Evolutionary conservation across 805 yeast genomes (phyloP).

Genomic region (Ogataea sp.): DNA sequence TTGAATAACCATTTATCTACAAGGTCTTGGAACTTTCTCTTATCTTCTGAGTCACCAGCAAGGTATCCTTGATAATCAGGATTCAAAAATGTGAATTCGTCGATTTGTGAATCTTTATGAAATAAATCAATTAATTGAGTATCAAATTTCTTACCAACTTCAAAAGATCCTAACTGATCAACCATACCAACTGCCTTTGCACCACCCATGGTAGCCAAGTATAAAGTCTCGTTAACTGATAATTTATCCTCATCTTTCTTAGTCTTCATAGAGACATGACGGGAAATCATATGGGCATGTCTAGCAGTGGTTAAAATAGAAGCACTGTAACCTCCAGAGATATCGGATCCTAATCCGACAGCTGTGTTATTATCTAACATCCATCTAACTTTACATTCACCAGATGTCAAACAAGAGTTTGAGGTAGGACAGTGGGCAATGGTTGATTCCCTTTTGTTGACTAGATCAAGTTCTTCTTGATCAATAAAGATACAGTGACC

Average conservation of each 20-base stretch:
- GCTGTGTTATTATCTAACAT: slow-evolving; percentile 57
- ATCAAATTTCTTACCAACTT: slow-evolving; percentile 75
- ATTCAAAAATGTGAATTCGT: slow-evolving; percentile 69
- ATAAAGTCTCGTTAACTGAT: slow-evolving; percentile 62
- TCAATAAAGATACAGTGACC: slow-evolving; percentile 85
- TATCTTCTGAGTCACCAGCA: slow-evolving; percentile 3
- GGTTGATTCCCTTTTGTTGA: slow-evolving; percentile 53
- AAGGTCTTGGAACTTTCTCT: slow-evolving; percentile 40
- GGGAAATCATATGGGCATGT: slow-evolving; percentile 64
- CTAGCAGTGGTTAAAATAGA: slow-evolving; percentile 58
- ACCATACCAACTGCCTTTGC: slow-evolving; percentile 64
- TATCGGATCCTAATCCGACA: slow-evolving; percentile 76
- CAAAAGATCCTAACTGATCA: slow-evolving; percentile 58
- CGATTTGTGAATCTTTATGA: slow-evolving; percentile 50
- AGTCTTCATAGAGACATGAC: slow-evolving; percentile 57
- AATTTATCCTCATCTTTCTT: slow-evolving; percentile 40
- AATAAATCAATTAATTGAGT: slow-evolving; percentile 66
- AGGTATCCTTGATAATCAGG: slow-evolving; percentile 20
- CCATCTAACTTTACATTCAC: slow-evolving; percentile 78
- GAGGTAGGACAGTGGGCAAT: slow-evolving; percentile 92
- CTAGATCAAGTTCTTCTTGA: slow-evolving; percentile 51
- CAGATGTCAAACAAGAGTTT: slow-evolving; percentile 80
- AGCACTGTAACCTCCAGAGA: slow-evolving; percentile 70
- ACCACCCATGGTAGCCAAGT: slow-evolving; percentile 84
- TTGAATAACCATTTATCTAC: slow-evolving; percentile 86